Evolutionary conservation across 441 rosid genomes (phyloP).

Genomic region (Eutrema salsugineum): DNA sequence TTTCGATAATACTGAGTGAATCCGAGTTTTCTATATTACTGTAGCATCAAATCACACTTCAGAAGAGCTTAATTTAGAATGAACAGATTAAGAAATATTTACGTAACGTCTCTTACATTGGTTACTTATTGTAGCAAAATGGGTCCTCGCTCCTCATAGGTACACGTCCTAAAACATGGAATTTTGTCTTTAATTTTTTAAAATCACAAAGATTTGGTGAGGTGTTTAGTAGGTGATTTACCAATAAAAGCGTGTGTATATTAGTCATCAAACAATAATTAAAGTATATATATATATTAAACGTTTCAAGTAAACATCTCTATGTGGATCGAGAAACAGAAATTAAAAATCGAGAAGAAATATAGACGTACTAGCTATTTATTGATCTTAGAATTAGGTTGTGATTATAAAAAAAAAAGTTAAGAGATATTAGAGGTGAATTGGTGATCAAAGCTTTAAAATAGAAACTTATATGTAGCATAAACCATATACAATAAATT

Average conservation of each 20-base stretch:
- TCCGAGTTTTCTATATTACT: constrained; percentile 1
- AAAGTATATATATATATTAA: too few relatives aligned
- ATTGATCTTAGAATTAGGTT: too few relatives aligned
- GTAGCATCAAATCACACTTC: background rate
- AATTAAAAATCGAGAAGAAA: too few relatives aligned
- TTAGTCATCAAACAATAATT: too few relatives aligned
- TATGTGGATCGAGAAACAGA: too few relatives aligned
- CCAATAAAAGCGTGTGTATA: background rate
- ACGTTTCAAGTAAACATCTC: too few relatives aligned
- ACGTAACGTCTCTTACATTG: background rate
- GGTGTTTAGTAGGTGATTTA: background rate
- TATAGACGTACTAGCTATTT: too few relatives aligned
- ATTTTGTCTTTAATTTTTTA: background rate
- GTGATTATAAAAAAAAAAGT: too few relatives aligned
- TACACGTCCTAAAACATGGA: constrained; percentile 12
- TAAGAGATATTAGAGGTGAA: too few relatives aligned
- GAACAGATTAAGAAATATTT: background rate
- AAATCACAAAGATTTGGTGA: background rate
- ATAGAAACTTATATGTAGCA: too few relatives aligned
- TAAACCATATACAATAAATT: too few relatives aligned
- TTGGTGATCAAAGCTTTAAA: too few relatives aligned
- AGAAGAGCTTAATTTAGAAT: background rate
- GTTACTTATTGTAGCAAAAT: constrained; percentile 10
- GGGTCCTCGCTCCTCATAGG: constrained; percentile 11
- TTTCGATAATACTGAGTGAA: constrained; percentile 3